Base-by-base conservation (phyloP, 352 stramenopile species). In the Albugo candida region DNA sequence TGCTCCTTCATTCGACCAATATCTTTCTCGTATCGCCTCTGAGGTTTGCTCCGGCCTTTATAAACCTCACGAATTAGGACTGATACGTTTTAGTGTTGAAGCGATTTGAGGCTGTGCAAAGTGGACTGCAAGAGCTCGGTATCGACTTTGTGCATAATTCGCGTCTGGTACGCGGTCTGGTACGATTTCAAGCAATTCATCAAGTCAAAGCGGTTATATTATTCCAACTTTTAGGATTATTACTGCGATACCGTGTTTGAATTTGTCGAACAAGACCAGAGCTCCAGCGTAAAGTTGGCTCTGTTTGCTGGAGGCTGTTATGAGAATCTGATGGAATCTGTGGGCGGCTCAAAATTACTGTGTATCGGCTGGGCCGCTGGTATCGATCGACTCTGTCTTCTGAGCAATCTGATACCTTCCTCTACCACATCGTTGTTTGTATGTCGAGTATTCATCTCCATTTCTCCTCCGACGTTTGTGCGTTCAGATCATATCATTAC, bases 241-340 rank as follows among this genome's bases (percentile, higher is more conserved):
- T 92, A 92, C 58, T 89, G 77, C 51, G 67, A 91, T 55, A 92
- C 80, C 1, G 77, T 92, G 2, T 92, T 92, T 45, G 80, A 92
- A 54, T 91, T 92, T 59, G 60, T 92, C 13, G 79, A 92, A 17
- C 40, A 58, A 10, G 44, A 64, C 35, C 46, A 57, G 14, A 47
- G 45, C 27, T 46, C 49, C 20, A 59, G 45, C 2, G 59, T 62
- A 27, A 76, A 76, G 11, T 83, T 91, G 48, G 77, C 80, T 16
- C 74, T 89, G 10, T 61, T 92, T 10, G 80, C 80, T 27, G 80
- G 80, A 14, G 80, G 80, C 14, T 91, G 77, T 43, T 92, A 92
- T 51, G 75, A 89, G 54, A 67, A 69, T 14, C 54, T 92, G 34
- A 65, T 60, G 1, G 72, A 82, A 42, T 65, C 70, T 5, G 53